Conservation (phyloP, 1,284 basidiomycete species). For the Sanghuangporus sanghuang region DNA sequence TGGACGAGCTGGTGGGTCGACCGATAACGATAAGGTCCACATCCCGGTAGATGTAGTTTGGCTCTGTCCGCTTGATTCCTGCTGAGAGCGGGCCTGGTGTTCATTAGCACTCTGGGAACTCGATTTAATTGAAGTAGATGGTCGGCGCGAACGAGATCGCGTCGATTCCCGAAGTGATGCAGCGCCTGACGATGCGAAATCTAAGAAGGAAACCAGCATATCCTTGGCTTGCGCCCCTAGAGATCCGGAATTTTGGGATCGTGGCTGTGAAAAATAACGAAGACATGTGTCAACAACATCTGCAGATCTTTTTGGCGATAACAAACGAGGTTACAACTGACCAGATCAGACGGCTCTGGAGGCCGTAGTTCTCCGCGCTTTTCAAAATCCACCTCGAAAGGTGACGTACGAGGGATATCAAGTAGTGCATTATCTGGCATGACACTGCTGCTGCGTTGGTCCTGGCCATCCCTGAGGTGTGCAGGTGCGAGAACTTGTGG, state of each 20-base stretch:
- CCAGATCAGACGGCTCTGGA: background rate
- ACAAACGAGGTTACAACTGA: background rate
- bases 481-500: conserved; percentile 3
- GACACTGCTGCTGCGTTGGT: conserved; percentile 2
- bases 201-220: conserved; percentile 47
- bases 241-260: conserved; percentile 4
- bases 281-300: background rate
- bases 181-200: conserved; percentile 46
- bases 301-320: background rate
- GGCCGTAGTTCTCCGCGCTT: conserved; percentile 2
- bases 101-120: conserved; percentile 5
- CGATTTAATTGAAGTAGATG: conserved; percentile 16
- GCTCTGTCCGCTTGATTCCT: conserved; percentile 12
- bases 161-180: conserved; percentile 37
- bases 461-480: conserved; percentile 8
- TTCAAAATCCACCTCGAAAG: conserved; percentile 17
- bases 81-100: background rate
- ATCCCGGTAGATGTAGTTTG: conserved; percentile 14
- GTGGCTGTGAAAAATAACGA: conserved; percentile 3
- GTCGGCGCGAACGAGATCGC: conserved; percentile 13
- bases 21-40: conserved; percentile 17
- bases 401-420: conserved; percentile 14
- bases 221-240: conserved; percentile 14
- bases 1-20: conserved; percentile 11
- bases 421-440: conserved; percentile 4